These are phyloP conservation scores for Skeletonema potamos DNA, from an alignment of 108 stramenopile species.

Conservation along the genomic window DNA sequence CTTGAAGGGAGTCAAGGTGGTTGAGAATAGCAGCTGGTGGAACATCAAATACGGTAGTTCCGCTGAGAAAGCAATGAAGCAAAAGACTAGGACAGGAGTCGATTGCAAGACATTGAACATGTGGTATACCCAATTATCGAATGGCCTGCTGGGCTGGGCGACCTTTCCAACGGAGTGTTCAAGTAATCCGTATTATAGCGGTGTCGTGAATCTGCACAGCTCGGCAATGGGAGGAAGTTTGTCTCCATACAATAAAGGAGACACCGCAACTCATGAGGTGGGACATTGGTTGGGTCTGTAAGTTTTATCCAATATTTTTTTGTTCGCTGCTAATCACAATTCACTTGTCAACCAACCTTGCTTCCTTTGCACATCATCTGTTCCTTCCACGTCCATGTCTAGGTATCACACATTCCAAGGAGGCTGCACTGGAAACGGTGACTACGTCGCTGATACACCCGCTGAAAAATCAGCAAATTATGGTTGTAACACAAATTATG, in stretches of 20 bases:
- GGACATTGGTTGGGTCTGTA: constrained; percentile 6
- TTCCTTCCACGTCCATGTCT: no score
- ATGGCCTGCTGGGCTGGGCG: not conserved
- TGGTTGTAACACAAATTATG: constrained; percentile 1
- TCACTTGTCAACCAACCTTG: no score
- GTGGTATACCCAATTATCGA: not conserved
- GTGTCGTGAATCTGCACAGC: not conserved
- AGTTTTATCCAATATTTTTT: no score
- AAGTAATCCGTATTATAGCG: not conserved
- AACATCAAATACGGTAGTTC: no score
- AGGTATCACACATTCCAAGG: constrained; percentile 17
- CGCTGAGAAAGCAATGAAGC: no score
- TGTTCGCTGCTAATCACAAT: no score
- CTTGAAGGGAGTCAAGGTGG: not conserved
- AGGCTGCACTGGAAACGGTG: constrained; percentile 11
- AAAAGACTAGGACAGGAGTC: no score
- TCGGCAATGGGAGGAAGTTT: not conserved
- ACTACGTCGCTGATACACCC: constrained; percentile 13
- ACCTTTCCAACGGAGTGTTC: not conserved
- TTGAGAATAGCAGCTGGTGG: no score
- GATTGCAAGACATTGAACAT: no score
- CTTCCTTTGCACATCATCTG: no score
- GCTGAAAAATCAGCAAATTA: constrained; percentile 3
- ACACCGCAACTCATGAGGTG: constrained; percentile 9
- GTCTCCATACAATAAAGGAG: constrained; percentile 8